phyloP scores from a whole-genome alignment of 176 grass and related monocot genomes.

The Luzula sylvatica region DNA sequence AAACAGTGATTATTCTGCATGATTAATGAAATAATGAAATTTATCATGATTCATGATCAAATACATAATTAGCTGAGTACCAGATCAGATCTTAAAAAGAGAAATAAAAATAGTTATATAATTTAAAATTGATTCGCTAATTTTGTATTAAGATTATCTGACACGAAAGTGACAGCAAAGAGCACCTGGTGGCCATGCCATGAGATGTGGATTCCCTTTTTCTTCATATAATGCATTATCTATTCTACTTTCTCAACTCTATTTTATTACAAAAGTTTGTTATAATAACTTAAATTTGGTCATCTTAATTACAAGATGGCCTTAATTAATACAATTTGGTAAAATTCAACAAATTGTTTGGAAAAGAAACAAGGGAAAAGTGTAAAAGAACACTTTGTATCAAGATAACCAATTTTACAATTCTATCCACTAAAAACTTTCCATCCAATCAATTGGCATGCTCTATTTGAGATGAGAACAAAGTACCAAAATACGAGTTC shows the following conservation, averaged over 20 bases:
- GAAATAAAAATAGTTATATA: slow-evolving; percentile 12
- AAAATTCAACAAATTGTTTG: no score
- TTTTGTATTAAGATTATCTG: slow-evolving; percentile 9
- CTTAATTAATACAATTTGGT: not conserved
- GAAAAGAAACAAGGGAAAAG: no score
- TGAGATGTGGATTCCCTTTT: slow-evolving; percentile 9
- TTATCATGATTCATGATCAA: not conserved
- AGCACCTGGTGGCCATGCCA: slow-evolving; percentile 20
- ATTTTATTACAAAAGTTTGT: not conserved
- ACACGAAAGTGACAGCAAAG: slow-evolving; percentile 14
- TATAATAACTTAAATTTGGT: no score
- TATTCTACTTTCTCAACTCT: not conserved
- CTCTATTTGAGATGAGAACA: no score
- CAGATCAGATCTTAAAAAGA: slow-evolving; percentile 19
- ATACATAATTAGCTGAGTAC: slow-evolving; percentile 4
- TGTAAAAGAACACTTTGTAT: no score
- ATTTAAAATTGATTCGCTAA: not conserved
- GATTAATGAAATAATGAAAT: not conserved
- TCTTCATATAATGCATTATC: slow-evolving; percentile 3
- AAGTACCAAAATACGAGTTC: no score
- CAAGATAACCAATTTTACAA: no score
- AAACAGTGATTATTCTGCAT: not conserved
- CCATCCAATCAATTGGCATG: no score
- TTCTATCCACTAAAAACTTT: no score
- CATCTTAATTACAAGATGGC: not conserved